These are phyloP conservation scores for Chlorella sp. DNA, from an alignment of 139 green algal species.

Conservation along the genomic window DNA sequence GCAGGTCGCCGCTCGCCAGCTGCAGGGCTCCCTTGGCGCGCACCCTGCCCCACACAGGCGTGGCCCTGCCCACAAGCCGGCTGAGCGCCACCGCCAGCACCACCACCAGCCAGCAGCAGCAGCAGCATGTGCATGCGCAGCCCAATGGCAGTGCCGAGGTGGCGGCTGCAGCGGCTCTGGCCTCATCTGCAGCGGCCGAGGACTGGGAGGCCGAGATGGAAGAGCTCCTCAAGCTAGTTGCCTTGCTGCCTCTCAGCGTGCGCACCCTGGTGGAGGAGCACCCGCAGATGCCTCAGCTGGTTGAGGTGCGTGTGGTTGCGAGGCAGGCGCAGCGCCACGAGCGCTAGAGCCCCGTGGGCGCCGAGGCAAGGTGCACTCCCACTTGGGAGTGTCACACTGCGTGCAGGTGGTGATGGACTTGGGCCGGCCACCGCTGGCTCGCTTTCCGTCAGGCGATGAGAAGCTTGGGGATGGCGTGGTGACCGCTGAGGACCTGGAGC, in stretches of 20 bases:
- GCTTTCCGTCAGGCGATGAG: slow-evolving; percentile 64
- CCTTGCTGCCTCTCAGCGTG: slow-evolving; percentile 25
- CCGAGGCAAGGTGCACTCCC: background rate
- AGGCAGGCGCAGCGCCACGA: too few species aligned
- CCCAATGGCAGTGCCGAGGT: too few species aligned
- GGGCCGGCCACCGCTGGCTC: slow-evolving; percentile 61
- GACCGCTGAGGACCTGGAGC: slow-evolving; percentile 61
- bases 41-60: background rate
- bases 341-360: too few species aligned
- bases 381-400: background rate
- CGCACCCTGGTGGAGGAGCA: slow-evolving; percentile 22
- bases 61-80: background rate
- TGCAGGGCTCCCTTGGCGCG: background rate
- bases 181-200: background rate
- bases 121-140: background rate
- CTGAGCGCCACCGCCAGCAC: background rate
- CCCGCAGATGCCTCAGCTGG: slow-evolving; percentile 23
- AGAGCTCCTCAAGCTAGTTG: slow-evolving; percentile 39
- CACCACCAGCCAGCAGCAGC: background rate
- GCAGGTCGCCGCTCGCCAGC: too few species aligned
- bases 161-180: too few species aligned
- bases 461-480: slow-evolving; percentile 40
- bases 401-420: slow-evolving; percentile 80
- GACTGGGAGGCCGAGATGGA: slow-evolving; percentile 28
- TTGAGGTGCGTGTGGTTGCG: slow-evolving; percentile 19